Conservation (phyloP, 345 rosid genomes). For the Gossypium raimondii region DNA sequence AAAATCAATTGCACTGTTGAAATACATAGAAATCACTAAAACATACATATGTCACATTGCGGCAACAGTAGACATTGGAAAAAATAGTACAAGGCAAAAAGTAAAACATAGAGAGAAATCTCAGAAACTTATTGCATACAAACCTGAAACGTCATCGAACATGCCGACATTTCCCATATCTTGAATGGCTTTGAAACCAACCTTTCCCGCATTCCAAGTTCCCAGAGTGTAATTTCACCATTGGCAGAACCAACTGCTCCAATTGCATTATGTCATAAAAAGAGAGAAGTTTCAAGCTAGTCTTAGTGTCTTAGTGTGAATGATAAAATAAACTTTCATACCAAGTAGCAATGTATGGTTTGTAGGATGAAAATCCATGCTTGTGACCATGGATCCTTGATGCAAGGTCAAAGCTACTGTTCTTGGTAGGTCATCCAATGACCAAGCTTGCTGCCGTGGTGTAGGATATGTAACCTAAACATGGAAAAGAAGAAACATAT, state of each 20-base stretch:
- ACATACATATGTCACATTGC: neutral
- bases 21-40: constrained; percentile 1
- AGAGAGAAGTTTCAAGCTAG: neutral
- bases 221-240: constrained; percentile 89
- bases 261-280: constrained; percentile 29
- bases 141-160: constrained; percentile 68
- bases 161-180: constrained; percentile 55
- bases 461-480: constrained; percentile 66
- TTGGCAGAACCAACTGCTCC: constrained; percentile 68
- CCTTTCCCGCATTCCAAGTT: constrained; percentile 53
- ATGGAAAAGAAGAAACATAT: neutral
- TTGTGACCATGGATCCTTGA: constrained; percentile 70
- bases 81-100: neutral
- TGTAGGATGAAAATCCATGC: constrained; percentile 91
- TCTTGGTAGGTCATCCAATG: constrained; percentile 78
- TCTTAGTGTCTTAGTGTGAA: neutral
- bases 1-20: constrained; percentile 14
- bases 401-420: constrained; percentile 62
- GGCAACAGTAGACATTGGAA: neutral
- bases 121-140: neutral
- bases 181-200: constrained; percentile 74
- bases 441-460: constrained; percentile 59
- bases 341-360: constrained; percentile 75
- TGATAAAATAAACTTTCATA: constrained; percentile 28
- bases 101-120: constrained; percentile 1